Percentiles rank a stretch among this genome's conserved stretches.
Conservation (phyloP, 2,329 filamentous ascomycete species). For the Pseudofabraea citricarpa region DNA sequence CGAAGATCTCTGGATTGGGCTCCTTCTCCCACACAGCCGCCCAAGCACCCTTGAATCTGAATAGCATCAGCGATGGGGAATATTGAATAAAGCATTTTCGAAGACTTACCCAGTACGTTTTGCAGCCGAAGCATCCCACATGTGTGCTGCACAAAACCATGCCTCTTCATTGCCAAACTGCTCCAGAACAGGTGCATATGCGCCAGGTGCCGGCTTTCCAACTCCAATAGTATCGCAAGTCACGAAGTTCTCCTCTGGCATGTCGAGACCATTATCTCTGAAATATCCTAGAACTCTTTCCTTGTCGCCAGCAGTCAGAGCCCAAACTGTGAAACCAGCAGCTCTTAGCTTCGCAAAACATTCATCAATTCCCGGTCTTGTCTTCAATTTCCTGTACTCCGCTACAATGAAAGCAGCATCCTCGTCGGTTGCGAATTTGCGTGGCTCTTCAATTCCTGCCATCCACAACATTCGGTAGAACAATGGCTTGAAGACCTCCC, state of each 20-base stretch:
- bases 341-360: conserved; percentile 37
- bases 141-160: conserved; percentile 55
- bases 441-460: conserved; percentile 37
- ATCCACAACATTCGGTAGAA: conserved; percentile 45
- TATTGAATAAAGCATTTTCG: background rate
- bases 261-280: conserved; percentile 37
- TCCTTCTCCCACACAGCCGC: conserved; percentile 47
- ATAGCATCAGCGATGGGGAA: conserved; percentile 2
- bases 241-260: conserved; percentile 44
- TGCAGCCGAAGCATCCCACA: conserved; percentile 52
- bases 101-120: conserved; percentile 33
- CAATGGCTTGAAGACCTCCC: conserved; percentile 34
- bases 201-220: conserved; percentile 43
- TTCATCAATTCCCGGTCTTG: conserved; percentile 35
- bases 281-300: conserved; percentile 48
- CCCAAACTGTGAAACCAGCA: conserved; percentile 46
- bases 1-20: conserved; percentile 41
- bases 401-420: conserved; percentile 35
- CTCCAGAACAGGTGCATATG: conserved; percentile 39
- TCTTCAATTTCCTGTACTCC: conserved; percentile 31
- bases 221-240: conserved; percentile 44
- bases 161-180: conserved; percentile 34
- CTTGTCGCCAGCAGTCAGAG: conserved; percentile 45
- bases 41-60: conserved; percentile 43
- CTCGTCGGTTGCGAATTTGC: conserved; percentile 34